phyloP scores from a whole-genome alignment of 2,329 filamentous ascomycete species.

The Exserohilum rostratum region DNA sequence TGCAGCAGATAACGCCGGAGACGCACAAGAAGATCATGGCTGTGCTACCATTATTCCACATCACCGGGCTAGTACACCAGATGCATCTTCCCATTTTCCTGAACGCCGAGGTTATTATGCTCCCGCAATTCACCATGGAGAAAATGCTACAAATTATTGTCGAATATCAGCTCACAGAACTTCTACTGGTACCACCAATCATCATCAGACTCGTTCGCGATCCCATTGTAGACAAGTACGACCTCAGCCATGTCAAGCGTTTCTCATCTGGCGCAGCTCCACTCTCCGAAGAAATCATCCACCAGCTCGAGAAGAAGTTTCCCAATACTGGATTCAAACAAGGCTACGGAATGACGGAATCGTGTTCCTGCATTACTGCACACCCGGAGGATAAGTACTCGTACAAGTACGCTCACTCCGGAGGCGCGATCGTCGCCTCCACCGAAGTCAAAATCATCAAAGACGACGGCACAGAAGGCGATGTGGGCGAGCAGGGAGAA shows the following conservation, averaged over 20 bases:
- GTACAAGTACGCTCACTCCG: constrained; percentile 63
- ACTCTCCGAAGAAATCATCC: constrained; percentile 62
- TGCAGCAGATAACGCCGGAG: constrained; percentile 51
- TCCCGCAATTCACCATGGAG: constrained; percentile 66
- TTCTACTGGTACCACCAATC: constrained; percentile 62
- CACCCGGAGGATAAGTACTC: constrained; percentile 63
- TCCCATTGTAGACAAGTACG: constrained; percentile 60
- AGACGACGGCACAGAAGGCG: constrained; percentile 61
- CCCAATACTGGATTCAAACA: constrained; percentile 67
- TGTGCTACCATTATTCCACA: constrained; percentile 44
- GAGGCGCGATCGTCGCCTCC: constrained; percentile 62
- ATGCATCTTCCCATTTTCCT: constrained; percentile 67
- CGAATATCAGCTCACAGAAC: constrained; percentile 58
- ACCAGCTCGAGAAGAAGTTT: constrained; percentile 61
- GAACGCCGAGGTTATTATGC: constrained; percentile 70
- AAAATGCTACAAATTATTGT: constrained; percentile 55
- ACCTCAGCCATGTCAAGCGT: constrained; percentile 61
- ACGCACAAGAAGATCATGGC: constrained; percentile 51
- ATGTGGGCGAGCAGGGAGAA: constrained; percentile 60
- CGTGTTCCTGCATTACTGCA: constrained; percentile 66
- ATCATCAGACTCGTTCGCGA: constrained; percentile 66
- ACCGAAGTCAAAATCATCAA: constrained; percentile 67
- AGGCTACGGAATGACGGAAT: constrained; percentile 73
- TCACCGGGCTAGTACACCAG: constrained; percentile 49
- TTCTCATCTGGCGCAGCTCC: constrained; percentile 68